phyloP scores from a whole-genome alignment of 78 protist species.

The Polysphondylium violaceum region DNA sequence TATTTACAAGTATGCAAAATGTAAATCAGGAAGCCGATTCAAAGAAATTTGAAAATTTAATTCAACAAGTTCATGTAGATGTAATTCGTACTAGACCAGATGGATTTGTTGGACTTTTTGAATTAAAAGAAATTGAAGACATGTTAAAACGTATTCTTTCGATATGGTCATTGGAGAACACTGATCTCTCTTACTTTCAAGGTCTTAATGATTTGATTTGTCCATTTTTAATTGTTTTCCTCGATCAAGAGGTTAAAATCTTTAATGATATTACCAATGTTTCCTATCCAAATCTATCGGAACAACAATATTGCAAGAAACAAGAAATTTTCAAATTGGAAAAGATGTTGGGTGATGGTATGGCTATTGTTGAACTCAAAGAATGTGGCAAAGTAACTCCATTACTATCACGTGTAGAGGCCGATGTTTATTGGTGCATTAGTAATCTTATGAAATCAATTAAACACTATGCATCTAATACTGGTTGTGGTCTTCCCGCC shows the following conservation, averaged over 20 bases:
- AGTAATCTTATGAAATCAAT: conserved; percentile 34
- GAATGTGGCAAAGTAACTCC: conserved; percentile 11
- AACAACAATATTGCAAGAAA: not conserved
- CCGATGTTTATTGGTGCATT: conserved; percentile 73
- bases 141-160: conserved; percentile 59
- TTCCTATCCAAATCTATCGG: conserved; percentile 26
- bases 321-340: not conserved
- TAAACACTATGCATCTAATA: conserved; percentile 45
- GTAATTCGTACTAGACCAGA: conserved; percentile 77
- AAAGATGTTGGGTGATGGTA: conserved; percentile 60
- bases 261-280: conserved; percentile 3
- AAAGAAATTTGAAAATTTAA: conserved; percentile 32
- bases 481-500: conserved; percentile 78
- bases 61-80: conserved; percentile 63
- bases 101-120: conserved; percentile 52
- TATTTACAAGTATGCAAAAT: conserved; percentile 24
- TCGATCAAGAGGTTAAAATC: conserved; percentile 14
- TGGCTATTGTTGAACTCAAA: conserved; percentile 4
- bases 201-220: conserved; percentile 70
- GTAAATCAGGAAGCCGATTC: not conserved
- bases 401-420: conserved; percentile 34
- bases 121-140: conserved; percentile 52
- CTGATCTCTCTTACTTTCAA: conserved; percentile 69
- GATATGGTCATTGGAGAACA: conserved; percentile 63
- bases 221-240: conserved; percentile 60